Base-by-base conservation (phyloP, 140 eudicot genomes). In the Artemisia princeps region DNA sequence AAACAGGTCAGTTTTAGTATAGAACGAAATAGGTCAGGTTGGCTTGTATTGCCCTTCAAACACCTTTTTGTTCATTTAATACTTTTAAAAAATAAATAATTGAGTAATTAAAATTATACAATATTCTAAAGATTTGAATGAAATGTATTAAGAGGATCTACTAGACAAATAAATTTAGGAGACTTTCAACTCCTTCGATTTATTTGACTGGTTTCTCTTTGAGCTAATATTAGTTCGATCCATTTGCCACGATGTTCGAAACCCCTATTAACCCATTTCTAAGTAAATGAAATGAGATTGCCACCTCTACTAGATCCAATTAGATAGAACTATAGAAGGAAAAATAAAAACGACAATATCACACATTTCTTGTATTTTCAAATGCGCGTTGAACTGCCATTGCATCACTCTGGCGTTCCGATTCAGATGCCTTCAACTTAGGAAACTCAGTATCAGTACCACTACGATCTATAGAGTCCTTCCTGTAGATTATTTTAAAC, bases 381-480 rank as follows among this genome's bases (percentile, higher is more conserved):
- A 94, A 94, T 65, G 99, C 99, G 64, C 84, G 99, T 75, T 88
- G 96, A 17, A 94, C 99, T 53, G 92, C 68, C 81, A 88, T 76
- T 42, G 99, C 99, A 80, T 86, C 99, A 77, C 78, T 87, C 77
- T 88, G 94, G 26, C 99, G 94, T 70, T 82, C 84, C 12, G 85
- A 76, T 56, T 94, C 99, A 44, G 75, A 85, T 28, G 78, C 69
- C 70, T 72, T 78, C 65, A 64, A 69, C 69, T 37, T 54, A 63
- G 56, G 68, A 33, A 42, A 67, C 65, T 79, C 82, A 7, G 65
- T 37, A 68, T 82, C 96, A 44, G 62, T 67, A 63, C 70, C 85
- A 69, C 72, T 72, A 54, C 56, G 68, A 49, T 20, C 69, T 11
- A 70, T 65, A 59, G 86, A 70, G 70, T 82, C 90, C 63, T 73